Evolutionary conservation across 208 protist species (phyloP), one percentile per base, ranked within the genome.

Genomic region (Crithidia sp.): DNA sequence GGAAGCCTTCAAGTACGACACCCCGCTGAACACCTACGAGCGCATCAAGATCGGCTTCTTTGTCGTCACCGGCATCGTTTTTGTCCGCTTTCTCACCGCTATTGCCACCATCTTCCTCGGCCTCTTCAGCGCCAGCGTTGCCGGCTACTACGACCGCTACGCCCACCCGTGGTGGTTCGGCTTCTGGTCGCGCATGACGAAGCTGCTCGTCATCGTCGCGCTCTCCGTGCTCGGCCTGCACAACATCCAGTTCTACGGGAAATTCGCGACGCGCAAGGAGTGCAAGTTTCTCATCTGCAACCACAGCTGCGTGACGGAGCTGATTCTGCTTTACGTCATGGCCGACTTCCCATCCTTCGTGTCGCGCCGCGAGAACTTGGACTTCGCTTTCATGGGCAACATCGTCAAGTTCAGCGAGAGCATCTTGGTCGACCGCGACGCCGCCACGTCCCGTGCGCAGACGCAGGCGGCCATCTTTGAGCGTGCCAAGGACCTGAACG

Each of bases 261-360:
- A 72, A 37, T 55, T 91, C 12, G 83, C 90, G 14, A n/a, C 64
- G 40, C 56, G 75, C 50, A 74, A 73, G 6, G 74, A 90, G 66
- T 91, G 81, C 62, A 95, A 92, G 69, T 60, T 95, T 49, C 49
- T 97, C 36, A 81, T 97, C 50, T 76, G 45, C 10, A 97, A 95
- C 70, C 93, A 97, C 75, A 93, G 82, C 50, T 94, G 89, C 61
- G 79, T 94, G 36, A 81, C 87, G 12, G 93, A 97, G 79, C 84
- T 95, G 58, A 47, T 93, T 43, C 57, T 91, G 63, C 45, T 95
- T 41, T 94, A 78, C 65, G 47, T 91, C 10, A 53, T 87, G 63
- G 79, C 68, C 2, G 65, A 83, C 49, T 89, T 88, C 52, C 93
- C 93, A 14, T 85, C 89, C 4, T 97, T 97, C 69, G 89, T 97